These are phyloP conservation scores for Arabidopsis suecica DNA, from an alignment of 345 rosid species.

Conservation along the genomic window DNA sequence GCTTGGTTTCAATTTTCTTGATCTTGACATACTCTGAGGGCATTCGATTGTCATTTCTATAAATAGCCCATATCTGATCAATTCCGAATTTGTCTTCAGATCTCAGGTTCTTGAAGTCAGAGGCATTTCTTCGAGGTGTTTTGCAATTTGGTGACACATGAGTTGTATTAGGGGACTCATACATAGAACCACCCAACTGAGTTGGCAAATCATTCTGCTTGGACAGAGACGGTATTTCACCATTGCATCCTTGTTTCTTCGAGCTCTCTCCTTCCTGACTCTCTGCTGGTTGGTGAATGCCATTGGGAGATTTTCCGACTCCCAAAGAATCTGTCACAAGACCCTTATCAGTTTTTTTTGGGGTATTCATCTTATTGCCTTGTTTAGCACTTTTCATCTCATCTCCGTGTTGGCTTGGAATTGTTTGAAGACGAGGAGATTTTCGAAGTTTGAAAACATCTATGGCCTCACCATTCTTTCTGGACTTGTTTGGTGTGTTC, in stretches of 20 bases:
- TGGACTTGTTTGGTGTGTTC: constrained; percentile 11
- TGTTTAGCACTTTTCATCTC: constrained; percentile 37
- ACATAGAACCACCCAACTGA: constrained; percentile 29
- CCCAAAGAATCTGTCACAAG: constrained; percentile 39
- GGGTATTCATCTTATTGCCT: constrained; percentile 24
- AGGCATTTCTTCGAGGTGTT: constrained; percentile 36
- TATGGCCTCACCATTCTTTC: constrained; percentile 18
- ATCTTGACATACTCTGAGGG: constrained; percentile 59
- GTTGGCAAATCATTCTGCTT: constrained; percentile 36
- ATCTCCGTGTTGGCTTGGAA: constrained; percentile 20
- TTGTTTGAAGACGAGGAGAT: constrained; percentile 41
- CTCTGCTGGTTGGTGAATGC: constrained; percentile 44
- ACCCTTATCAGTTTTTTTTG: constrained; percentile 32
- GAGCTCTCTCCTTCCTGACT: constrained; percentile 36
- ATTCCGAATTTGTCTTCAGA: constrained; percentile 49
- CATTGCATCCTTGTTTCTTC: constrained; percentile 39
- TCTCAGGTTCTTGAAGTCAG: constrained; percentile 50
- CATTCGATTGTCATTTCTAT: constrained; percentile 44
- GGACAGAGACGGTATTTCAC: constrained; percentile 28
- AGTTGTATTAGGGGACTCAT: constrained; percentile 15
- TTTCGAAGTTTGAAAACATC: constrained; percentile 33
- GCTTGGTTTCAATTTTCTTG: constrained; percentile 42
- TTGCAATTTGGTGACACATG: constrained; percentile 33
- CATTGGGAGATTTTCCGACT: constrained; percentile 51
- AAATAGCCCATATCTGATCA: constrained; percentile 61